phyloP scores from a whole-genome alignment of 768 basidiomycete genomes.

The Symmetrospora coprosmae region DNA sequence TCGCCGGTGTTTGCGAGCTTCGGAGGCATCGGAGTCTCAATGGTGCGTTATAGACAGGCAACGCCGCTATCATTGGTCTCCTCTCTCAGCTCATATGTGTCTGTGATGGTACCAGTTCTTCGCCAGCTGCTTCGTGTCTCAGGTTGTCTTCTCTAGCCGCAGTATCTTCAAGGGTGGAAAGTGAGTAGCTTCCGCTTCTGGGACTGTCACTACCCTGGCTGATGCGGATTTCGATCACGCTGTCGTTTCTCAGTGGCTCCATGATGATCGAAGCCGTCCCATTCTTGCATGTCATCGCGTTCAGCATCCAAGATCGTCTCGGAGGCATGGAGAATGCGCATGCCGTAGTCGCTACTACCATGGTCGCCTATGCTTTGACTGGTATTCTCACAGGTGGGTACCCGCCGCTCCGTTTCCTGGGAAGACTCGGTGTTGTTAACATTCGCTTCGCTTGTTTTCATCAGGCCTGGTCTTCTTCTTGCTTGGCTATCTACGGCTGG shows the following conservation, averaged over 20 bases:
- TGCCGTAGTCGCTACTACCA: conserved; percentile 77
- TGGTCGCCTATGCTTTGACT: conserved; percentile 73
- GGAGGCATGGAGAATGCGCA: conserved; percentile 54
- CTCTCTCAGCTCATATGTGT: background rate
- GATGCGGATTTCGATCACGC: background rate
- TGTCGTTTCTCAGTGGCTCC: conserved; percentile 33
- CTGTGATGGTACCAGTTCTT: conserved; percentile 20
- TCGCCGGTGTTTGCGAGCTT: conserved; percentile 58
- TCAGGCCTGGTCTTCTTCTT: conserved; percentile 23
- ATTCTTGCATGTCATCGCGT: conserved; percentile 78
- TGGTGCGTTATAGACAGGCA: conserved; percentile 79
- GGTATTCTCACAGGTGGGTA: conserved; percentile 66
- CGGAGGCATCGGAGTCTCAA: conserved; percentile 78
- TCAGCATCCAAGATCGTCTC: conserved; percentile 60
- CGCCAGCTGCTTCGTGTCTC: conserved; percentile 49
- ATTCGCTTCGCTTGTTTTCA: background rate
- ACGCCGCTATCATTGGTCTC: conserved; percentile 53
- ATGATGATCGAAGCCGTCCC: conserved; percentile 97
- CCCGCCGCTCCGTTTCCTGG: no score
- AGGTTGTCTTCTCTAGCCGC: conserved; percentile 69
- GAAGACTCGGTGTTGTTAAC: no score
- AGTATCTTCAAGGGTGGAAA: conserved; percentile 77
- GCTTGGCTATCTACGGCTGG: conserved; percentile 53
- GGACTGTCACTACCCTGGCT: background rate
- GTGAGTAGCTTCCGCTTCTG: conserved; percentile 35